These are phyloP conservation scores for Arthrobotrys megalospora DNA, from an alignment of 2,329 filamentous ascomycete genomes.

Conservation along the genomic window DNA sequence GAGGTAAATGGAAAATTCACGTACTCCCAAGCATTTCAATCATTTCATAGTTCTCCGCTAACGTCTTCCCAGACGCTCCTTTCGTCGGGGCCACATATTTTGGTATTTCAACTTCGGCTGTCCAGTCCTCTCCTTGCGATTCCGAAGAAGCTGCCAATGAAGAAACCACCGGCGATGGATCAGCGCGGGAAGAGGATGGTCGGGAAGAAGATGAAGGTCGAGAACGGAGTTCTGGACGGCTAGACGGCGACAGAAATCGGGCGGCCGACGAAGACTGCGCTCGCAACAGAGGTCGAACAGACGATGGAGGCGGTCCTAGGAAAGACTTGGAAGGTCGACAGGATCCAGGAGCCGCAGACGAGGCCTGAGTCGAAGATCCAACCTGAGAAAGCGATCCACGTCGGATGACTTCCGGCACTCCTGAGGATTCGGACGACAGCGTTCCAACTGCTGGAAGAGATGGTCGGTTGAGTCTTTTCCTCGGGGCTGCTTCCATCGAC, in stretches of 20 bases:
- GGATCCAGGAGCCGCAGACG: neutral
- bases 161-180: neutral
- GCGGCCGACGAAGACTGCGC: slow-evolving; percentile 4
- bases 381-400: neutral
- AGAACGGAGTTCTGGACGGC: neutral
- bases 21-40: slow-evolving; percentile 33
- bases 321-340: neutral
- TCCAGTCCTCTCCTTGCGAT: neutral
- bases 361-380: neutral
- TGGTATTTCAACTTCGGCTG: slow-evolving; percentile 1
- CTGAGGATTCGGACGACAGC: neutral
- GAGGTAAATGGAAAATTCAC: neutral
- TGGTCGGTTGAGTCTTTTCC: neutral
- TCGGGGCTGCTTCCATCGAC: neutral
- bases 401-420: neutral
- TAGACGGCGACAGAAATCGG: slow-evolving; percentile 1
- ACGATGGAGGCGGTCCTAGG: slow-evolving; percentile 14
- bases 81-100: neutral
- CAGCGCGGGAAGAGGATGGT: slow-evolving; percentile 3
- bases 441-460: slow-evolving; percentile 10
- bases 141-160: neutral
- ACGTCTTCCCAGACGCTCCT: slow-evolving; percentile 17
- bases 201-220: neutral
- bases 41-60: slow-evolving; percentile 29
- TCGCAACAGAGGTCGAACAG: slow-evolving; percentile 13